Conservation (phyloP, 2,329 filamentous ascomycete genomes). For the Chaetomium olivaceum region DNA sequence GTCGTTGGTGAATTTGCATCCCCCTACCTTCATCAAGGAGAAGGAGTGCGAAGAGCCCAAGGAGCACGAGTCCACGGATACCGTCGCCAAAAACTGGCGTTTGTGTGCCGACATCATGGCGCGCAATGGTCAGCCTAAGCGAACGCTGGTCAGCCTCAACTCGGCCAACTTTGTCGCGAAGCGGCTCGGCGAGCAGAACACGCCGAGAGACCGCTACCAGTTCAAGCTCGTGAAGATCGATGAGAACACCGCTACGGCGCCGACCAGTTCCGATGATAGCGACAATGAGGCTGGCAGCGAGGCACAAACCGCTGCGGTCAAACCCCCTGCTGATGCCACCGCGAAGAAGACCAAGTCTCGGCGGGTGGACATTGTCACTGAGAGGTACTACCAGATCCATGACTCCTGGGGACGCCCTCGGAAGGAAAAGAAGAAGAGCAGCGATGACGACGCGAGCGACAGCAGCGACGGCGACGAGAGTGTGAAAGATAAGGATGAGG, state of each 20-base stretch:
- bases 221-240: conserved; percentile 20
- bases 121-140: conserved; percentile 34
- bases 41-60: conserved; percentile 27
- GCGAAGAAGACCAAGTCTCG: conserved; percentile 2
- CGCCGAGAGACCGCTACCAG: conserved; percentile 19
- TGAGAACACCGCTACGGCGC: conserved; percentile 4
- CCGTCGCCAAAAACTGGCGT: conserved; percentile 24
- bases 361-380: background rate
- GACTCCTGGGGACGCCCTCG: background rate
- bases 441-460: background rate
- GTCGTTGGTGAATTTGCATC: background rate
- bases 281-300: background rate
- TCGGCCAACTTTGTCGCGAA: conserved; percentile 50
- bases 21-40: conserved; percentile 23
- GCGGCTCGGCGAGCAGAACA: conserved; percentile 33
- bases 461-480: background rate
- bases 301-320: background rate
- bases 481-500: background rate
- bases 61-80: conserved; percentile 20
- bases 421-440: background rate
- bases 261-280: background rate
- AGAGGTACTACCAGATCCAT: background rate
- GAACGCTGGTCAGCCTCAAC: conserved; percentile 55
- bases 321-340: background rate
- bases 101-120: conserved; percentile 31